Conservation (phyloP, 495 filamentous ascomycete species). For the Penicillium manginii region DNA sequence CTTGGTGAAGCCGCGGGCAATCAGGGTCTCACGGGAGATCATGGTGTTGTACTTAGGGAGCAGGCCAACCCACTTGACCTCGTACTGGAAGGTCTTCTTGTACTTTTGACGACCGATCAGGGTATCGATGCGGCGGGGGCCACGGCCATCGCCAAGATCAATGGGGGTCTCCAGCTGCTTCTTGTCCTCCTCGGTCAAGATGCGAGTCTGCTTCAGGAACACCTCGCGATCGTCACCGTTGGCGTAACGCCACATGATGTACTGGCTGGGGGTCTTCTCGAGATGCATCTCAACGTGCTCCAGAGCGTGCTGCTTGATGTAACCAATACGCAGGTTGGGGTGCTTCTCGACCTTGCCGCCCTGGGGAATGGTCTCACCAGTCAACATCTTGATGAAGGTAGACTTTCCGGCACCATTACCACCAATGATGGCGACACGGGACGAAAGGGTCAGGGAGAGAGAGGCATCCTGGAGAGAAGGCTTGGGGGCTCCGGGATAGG, state of each 20-base stretch:
- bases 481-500: constrained; percentile 83
- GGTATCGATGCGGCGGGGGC: constrained; percentile 76
- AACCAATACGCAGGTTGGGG: constrained; percentile 97
- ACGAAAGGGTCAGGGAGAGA: constrained; percentile 83
- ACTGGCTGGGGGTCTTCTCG: constrained; percentile 98
- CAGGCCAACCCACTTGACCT: constrained; percentile 88
- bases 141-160: constrained; percentile 80
- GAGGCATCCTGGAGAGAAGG: constrained; percentile 88
- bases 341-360: constrained; percentile 94
- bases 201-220: constrained; percentile 93
- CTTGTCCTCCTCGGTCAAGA: constrained; percentile 81
- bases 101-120: constrained; percentile 97
- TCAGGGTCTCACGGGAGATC: constrained; percentile 90
- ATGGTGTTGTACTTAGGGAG: constrained; percentile 92
- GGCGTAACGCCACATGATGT: constrained; percentile 97
- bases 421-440: constrained; percentile 93
- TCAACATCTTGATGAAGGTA: constrained; percentile 95
- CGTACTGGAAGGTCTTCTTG: constrained; percentile 99
- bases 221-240: constrained; percentile 98
- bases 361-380: constrained; percentile 91
- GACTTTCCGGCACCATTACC: constrained; percentile 98
- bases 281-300: constrained; percentile 99
- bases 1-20: constrained; percentile 85
- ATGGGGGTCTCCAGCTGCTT: constrained; percentile 88
- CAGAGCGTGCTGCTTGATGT: constrained; percentile 98